Conservation (phyloP, 805 yeast species). For the Wickerhamiella domercqiae region DNA sequence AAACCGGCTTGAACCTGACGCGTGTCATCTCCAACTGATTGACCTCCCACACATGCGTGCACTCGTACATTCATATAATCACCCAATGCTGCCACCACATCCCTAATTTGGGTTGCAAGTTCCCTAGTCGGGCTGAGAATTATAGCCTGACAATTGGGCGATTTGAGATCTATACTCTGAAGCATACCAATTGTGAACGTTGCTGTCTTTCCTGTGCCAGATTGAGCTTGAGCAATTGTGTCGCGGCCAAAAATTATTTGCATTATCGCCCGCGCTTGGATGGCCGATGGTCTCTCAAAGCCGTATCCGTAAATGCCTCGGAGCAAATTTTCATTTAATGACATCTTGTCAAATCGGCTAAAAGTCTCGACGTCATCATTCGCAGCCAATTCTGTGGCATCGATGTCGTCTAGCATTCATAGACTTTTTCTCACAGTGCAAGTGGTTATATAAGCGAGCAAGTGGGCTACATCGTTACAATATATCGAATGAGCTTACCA, state of each 20-base stretch:
- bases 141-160: conserved; percentile 72
- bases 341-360: conserved; percentile 21
- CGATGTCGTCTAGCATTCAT: conserved; percentile 17
- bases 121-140: conserved; percentile 94
- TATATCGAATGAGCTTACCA: neutral
- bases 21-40: conserved; percentile 64
- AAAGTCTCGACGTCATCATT: conserved; percentile 38
- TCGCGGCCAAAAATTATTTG: conserved; percentile 66
- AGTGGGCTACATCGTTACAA: conserved; percentile 2
- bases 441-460: conserved; percentile 8
- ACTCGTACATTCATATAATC: conserved; percentile 73
- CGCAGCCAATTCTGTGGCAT: conserved; percentile 40
- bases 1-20: conserved; percentile 59
- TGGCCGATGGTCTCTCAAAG: conserved; percentile 67
- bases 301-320: conserved; percentile 67
- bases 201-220: conserved; percentile 99
- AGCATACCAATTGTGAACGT: conserved; percentile 90
- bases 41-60: conserved; percentile 92
- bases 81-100: conserved; percentile 74
- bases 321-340: conserved; percentile 25
- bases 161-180: conserved; percentile 63
- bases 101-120: conserved; percentile 82
- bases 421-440: neutral
- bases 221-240: conserved; percentile 90
- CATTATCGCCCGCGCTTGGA: conserved; percentile 65